A percentile compares a stretch with the other conserved stretches of the same genome.
These are phyloP conservation scores for Tricholoma hemisulphureum DNA, from an alignment of 768 basidiomycete species.

Conservation along the genomic window DNA sequence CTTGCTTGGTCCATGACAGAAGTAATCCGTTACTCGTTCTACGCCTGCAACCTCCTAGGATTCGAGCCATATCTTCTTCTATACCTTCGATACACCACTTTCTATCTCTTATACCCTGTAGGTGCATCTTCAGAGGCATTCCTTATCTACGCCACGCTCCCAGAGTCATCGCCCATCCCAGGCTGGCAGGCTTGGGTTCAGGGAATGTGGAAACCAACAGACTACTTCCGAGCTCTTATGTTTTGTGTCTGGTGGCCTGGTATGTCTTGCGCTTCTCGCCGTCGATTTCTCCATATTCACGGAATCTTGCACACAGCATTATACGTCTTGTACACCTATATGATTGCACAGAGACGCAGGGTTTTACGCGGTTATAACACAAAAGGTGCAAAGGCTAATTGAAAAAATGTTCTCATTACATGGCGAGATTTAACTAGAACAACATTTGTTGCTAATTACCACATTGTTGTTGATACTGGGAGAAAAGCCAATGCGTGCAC, in stretches of 20 bases:
- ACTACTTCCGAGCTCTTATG: slow-evolving; percentile 56
- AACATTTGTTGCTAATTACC: neutral
- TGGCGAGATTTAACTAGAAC: no score
- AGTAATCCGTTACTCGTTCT: slow-evolving; percentile 88
- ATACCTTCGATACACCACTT: slow-evolving; percentile 87
- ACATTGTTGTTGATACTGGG: slow-evolving; percentile 48
- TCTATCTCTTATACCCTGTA: slow-evolving; percentile 90
- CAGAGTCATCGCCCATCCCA: slow-evolving; percentile 42
- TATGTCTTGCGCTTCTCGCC: slow-evolving; percentile 32
- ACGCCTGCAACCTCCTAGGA: slow-evolving; percentile 65
- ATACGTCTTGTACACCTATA: slow-evolving; percentile 53
- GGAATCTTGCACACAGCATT: slow-evolving; percentile 34
- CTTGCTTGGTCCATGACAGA: slow-evolving; percentile 92
- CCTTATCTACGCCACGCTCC: slow-evolving; percentile 76
- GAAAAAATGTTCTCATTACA: neutral
- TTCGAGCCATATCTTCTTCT: slow-evolving; percentile 50
- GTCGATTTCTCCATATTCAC: neutral
- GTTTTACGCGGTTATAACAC: slow-evolving; percentile 28
- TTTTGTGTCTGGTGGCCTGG: slow-evolving; percentile 90
- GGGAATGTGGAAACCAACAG: slow-evolving; percentile 52
- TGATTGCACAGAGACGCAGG: slow-evolving; percentile 52
- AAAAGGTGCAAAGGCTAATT: slow-evolving; percentile 10
- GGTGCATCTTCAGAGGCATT: slow-evolving; percentile 91
- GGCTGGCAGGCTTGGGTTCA: slow-evolving; percentile 42
- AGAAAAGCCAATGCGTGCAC: slow-evolving; percentile 55